phyloP scores from a whole-genome alignment of 2,329 filamentous ascomycete genomes.

The Helotiales sp. region DNA sequence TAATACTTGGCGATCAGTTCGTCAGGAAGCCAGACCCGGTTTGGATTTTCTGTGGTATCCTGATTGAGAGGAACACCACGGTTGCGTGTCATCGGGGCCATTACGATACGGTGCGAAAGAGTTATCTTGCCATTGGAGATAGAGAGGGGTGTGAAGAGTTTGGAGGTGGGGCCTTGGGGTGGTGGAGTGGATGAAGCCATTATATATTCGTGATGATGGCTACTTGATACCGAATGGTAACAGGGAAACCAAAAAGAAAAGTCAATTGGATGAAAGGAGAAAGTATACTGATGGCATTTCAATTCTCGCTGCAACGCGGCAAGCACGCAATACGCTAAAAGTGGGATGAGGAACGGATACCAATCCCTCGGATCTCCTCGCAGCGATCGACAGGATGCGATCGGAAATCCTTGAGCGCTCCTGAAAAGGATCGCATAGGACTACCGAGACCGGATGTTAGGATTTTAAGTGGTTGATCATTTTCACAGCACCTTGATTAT shows the following conservation, averaged over 20 bases:
- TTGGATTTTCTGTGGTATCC: background rate
- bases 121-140: conserved; percentile 33
- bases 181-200: background rate
- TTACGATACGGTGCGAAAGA: conserved; percentile 50
- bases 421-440: background rate
- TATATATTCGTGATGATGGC: no score
- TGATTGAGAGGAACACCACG: conserved; percentile 7
- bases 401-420: background rate
- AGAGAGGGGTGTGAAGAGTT: conserved; percentile 41
- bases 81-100: conserved; percentile 39
- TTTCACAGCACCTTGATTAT: no score
- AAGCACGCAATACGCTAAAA: background rate
- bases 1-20: conserved; percentile 48
- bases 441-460: background rate
- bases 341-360: background rate
- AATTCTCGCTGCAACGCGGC: background rate
- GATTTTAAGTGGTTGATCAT: background rate
- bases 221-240: no score
- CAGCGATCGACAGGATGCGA: background rate
- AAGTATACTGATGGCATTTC: no score
- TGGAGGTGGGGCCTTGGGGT: conserved; percentile 3
- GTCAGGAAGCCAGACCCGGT: conserved; percentile 46
- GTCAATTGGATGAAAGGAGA: no score
- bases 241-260: no score
- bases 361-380: conserved; percentile 4